Base-by-base conservation (phyloP, 2,329 filamentous ascomycete genomes). In the Talaromyces sp. region DNA sequence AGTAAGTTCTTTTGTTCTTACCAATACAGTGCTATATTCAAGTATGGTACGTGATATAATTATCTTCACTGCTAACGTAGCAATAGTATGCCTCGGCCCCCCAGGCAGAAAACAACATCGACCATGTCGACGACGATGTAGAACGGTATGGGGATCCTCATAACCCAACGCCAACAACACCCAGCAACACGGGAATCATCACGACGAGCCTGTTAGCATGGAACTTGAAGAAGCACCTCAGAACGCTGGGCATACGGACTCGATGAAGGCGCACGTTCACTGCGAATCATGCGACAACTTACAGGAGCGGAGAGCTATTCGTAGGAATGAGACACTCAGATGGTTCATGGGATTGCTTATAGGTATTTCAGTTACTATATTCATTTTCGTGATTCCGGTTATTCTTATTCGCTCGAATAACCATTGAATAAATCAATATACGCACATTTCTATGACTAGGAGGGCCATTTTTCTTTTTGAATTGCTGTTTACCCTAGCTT, bases 221-320 rank as follows among this genome's bases (percentile, higher is more conserved):
- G 13, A 9, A 17, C 44, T 27, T 6, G 25, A 51, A 22, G 19
- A 11, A 22, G 15, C 27, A 10, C 5, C 9, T 51, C 44, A 51
- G 25, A 10, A 13, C 2, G 5, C 9, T 9, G 10, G 5, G 6
- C 1, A 22, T 27, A 25, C 1, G 10, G 9, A 51, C 2, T 10
- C 13, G 3, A 11, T 19, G 5, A 17, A 51, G 44, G 4, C 19
- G 25, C 55, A 58, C 49, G 11, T 33, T 39, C 60, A 55, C 30
- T 62, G 60, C 17, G 25, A 57, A 8, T 49, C 39, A 19, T 62
- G 60, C 55, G 59, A 61, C n/a, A n/a, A 28, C 9, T n/a, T 54
- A 1, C 25, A 54, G 15, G 58, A 63, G 32, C 58, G 58, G 52
- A 57, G 56, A 32, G 58, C 58, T 15, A 5, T 5, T 30, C 28